Percentiles rank a stretch among this genome's conserved stretches.
Evolutionary conservation across 2,329 filamentous ascomycete genomes (phyloP).

Genomic region (Chlorencoelia australis): DNA sequence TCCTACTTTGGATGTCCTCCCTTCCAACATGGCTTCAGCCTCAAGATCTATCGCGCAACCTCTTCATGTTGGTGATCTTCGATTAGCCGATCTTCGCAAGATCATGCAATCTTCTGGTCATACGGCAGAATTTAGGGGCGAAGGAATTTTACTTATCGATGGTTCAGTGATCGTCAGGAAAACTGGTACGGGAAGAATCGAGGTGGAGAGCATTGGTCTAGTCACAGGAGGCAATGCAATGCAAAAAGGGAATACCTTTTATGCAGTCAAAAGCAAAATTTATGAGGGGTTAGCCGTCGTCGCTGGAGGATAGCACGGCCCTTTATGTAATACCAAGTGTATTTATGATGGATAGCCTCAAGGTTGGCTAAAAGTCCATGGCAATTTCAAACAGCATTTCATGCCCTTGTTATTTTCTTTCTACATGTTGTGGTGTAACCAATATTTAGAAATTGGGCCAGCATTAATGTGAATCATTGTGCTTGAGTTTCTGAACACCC

Average conservation of each 20-base stretch:
- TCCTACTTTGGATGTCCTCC: conserved; percentile 37
- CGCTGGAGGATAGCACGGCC: conserved; percentile 10
- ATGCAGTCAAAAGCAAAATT: conserved; percentile 80
- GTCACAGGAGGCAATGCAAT: conserved; percentile 32
- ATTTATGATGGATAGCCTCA: too few relatives aligned
- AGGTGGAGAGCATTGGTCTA: conserved; percentile 68
- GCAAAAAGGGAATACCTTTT: conserved; percentile 58
- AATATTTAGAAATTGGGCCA: too few relatives aligned
- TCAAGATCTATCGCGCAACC: conserved; percentile 72
- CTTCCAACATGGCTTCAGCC: conserved; percentile 54
- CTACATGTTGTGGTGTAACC: too few relatives aligned
- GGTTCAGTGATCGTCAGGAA: conserved; percentile 82
- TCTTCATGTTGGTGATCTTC: conserved; percentile 86
- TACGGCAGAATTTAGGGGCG: conserved; percentile 83
- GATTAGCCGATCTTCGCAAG: conserved; percentile 77
- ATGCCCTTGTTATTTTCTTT: too few relatives aligned
- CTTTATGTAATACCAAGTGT: too few relatives aligned
- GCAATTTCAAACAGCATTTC: too few relatives aligned
- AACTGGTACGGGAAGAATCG: conserved; percentile 74
- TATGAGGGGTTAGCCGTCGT: conserved; percentile 93
- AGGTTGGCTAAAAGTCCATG: too few relatives aligned
- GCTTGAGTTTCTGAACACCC: too few relatives aligned
- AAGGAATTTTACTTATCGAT: conserved; percentile 85
- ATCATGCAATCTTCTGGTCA: conserved; percentile 76
- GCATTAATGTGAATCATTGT: too few relatives aligned